Evolutionary conservation across 73 alveolate species (phyloP), one percentile per base, ranked within the genome.

Genomic region (Tetrahymena borealis): DNA sequence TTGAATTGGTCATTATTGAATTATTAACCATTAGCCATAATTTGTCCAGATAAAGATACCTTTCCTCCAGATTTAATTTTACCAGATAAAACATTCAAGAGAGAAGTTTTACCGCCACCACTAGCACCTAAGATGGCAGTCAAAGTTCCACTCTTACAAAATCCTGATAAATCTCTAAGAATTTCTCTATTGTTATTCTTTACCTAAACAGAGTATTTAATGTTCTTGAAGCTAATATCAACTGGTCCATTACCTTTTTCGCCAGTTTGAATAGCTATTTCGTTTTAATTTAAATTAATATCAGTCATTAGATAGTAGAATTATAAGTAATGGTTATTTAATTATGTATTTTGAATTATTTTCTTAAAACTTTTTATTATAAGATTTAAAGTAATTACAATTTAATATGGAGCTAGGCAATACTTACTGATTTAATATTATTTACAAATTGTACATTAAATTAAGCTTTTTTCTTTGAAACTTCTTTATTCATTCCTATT

Each of bases 71-170:
- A 93, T 15, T 78, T 28, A 16, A 93, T 96, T 91, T 98, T 96
- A 15, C 98, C 98, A 15, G 99, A 97, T 35, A 98, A 78, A 37
- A 94, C 92, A 94, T 98, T 98, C 91, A 98, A 93, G 78, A 98
- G 94, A 15, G 99, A 96, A 24, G 99, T 98, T 94, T 98, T 98
- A 12, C 99, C 99, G 32, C 99, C 99, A 35, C 99, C 99, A 90
- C 98, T 95, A 15, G 99, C 98, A 18, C 99, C 99, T 39, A 98
- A 90, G 78, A 98, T 98, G 11, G 99, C 97, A 24, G 98, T 92
- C 38, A 97, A 96, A 94, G 95, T 92, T 2, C 99, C 99, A 60
- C 98, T 98, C 79, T 96, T 91, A 79, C 97, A 96, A 91, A 90
- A 90, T 39, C 99, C 99, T 32, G 97, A 93, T 33, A 97, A 92